phyloP scores from a whole-genome alignment of 1,284 basidiomycete species.

The Cryptococcus sp. region DNA sequence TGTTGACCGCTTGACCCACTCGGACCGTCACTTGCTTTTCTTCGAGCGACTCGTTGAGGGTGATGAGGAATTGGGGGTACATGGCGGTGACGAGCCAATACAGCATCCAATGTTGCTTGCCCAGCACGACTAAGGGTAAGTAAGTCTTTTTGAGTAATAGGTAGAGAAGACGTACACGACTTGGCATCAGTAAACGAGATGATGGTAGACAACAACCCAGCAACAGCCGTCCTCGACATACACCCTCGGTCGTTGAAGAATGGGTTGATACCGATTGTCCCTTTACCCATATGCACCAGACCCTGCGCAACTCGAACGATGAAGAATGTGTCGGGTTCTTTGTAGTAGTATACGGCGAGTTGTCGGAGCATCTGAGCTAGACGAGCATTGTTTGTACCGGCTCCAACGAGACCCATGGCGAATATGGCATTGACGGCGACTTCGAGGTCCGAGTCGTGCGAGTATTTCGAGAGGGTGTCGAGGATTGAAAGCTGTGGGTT shows the following conservation, averaged over 20 bases:
- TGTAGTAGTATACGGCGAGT: constrained; percentile 93
- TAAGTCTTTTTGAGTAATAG: not conserved
- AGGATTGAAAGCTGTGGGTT: constrained; percentile 94
- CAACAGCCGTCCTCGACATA: constrained; percentile 82
- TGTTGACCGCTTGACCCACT: constrained; percentile 70
- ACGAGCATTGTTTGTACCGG: constrained; percentile 96
- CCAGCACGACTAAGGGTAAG: constrained; percentile 65
- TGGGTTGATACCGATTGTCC: constrained; percentile 94
- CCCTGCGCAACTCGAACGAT: constrained; percentile 96
- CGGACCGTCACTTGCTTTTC: constrained; percentile 83
- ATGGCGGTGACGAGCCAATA: constrained; percentile 93
- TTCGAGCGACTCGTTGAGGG: constrained; percentile 84
- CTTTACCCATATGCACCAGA: constrained; percentile 98
- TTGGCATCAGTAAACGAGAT: constrained; percentile 92
- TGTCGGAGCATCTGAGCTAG: constrained; percentile 96
- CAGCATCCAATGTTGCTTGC: constrained; percentile 97
- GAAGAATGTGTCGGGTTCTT: constrained; percentile 95
- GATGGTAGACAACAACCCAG: constrained; percentile 82
- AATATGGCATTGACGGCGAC: constrained; percentile 97
- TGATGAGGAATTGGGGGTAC: constrained; percentile 98
- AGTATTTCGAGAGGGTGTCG: constrained; percentile 98
- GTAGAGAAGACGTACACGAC: constrained; percentile 60
- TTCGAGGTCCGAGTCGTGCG: constrained; percentile 93
- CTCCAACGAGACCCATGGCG: constrained; percentile 97
- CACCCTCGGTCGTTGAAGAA: constrained; percentile 91